Conservation (phyloP, 2,329 filamentous ascomycete species). For the Penicillium sp. region DNA sequence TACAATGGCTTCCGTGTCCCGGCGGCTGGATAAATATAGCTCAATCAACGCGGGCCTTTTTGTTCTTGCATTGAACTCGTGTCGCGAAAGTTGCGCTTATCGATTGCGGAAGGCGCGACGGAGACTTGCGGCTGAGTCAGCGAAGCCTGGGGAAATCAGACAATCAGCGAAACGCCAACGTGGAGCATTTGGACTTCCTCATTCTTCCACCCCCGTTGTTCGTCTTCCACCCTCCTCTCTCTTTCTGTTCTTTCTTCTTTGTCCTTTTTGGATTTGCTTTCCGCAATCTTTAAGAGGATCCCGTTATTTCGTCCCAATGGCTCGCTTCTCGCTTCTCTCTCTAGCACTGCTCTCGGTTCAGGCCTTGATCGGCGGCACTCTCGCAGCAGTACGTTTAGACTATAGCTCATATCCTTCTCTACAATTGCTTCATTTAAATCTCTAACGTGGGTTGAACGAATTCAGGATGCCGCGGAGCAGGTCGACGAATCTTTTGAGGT, state of each 20-base stretch:
- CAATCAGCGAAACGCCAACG: constrained; percentile 28
- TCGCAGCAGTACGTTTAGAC: constrained; percentile 60
- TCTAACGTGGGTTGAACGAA: constrained; percentile 20
- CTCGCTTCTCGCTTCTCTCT: constrained; percentile 72
- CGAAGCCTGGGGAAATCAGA: constrained; percentile 21
- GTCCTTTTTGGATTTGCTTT: constrained; percentile 25
- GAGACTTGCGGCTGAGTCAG: constrained; percentile 26
- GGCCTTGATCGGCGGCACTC: constrained; percentile 67
- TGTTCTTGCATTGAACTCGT: not conserved
- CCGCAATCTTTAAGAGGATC: constrained; percentile 16
- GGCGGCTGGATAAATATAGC: not conserved
- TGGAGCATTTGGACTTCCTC: constrained; percentile 26
- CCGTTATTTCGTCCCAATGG: constrained; percentile 60
- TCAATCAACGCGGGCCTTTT: not conserved
- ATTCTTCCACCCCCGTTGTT: constrained; percentile 13
- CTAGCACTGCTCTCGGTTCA: constrained; percentile 74
- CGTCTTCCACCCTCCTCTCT: constrained; percentile 10
- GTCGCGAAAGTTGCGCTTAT: constrained; percentile 4
- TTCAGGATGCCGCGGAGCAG: constrained; percentile 66
- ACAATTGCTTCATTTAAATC: constrained; percentile 28
- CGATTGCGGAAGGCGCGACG: constrained; percentile 8
- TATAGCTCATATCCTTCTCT: not conserved
- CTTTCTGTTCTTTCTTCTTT: constrained; percentile 16
- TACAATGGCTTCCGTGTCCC: not conserved
- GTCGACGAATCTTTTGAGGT: constrained; percentile 68